Evolutionary conservation across 371 early-diverging fungal species (phyloP), one percentile per base, ranked within the genome.

Genomic region (Apophysomyces sp.): DNA sequence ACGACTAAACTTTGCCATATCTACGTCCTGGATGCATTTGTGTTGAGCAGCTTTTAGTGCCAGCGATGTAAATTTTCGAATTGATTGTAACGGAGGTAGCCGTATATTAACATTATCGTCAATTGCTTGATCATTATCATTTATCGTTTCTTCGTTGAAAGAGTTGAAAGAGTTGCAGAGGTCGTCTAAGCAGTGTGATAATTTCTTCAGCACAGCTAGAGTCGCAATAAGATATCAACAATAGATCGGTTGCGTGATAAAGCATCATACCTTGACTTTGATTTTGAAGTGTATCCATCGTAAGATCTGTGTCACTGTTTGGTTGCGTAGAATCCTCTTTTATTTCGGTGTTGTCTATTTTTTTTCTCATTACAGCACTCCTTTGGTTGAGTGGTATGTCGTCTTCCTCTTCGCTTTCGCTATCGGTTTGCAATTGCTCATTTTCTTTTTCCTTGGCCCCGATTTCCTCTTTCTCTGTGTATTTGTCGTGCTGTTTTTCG

Each of bases 381-480:
- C 65, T 55, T 40, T 56, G 60, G 0, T 15, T 55, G 5, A 65
- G 56, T 15, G 65, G 65, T 56, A 52, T 52, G 21, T 65, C 40
- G n/a, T 65, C 65, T 27, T 65, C 65, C 1, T 65, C 65, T 21
- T 65, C 65, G 24, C 36, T 37, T 39, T 55, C 44, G 44, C 13
- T 40, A 26, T 44, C 29, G 21, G n/a, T 44, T 21, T 44, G 4
- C 7, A 2, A 2, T 37, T 2, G 15, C 11, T 2, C 37, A 37
- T 37, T 37, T 3, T 37, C 11, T 2, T 37, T 5, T 37, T 37
- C 37, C 11, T 11, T 37, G 11, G 2, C 37, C 11, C n/a, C 37
- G 37, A 37, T 37, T 11, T 11, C 11, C 11, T 13, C 37, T 37
- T 2, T 37, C 37, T 3, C 37, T 11, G 37, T 37, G 15, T 37